Evolutionary conservation across 495 filamentous ascomycete species (phyloP).

Genomic region (Aspergillus heteromorphus): DNA sequence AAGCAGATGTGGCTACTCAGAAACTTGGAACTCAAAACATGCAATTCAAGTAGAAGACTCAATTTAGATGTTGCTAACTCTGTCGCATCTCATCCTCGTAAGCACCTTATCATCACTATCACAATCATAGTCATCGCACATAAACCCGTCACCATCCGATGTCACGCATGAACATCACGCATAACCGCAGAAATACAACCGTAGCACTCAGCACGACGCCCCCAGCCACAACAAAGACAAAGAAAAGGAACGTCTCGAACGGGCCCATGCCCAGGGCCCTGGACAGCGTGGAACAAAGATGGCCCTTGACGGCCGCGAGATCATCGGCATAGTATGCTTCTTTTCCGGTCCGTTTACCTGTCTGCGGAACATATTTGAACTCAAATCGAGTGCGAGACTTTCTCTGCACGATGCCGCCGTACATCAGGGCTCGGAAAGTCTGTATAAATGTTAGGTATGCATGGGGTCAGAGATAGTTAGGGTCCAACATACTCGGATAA

Average conservation of each 20-base stretch:
- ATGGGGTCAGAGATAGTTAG: background rate
- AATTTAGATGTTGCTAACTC: background rate
- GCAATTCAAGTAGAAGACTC: background rate
- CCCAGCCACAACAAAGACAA: background rate
- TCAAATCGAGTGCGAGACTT: constrained; percentile 26
- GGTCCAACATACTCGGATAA: constrained; percentile 22
- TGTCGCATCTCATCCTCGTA: no score
- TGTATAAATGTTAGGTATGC: background rate
- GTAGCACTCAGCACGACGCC: background rate
- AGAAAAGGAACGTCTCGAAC: constrained; percentile 1
- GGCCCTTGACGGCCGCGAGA: background rate
- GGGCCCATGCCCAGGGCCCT: background rate
- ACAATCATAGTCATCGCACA: background rate
- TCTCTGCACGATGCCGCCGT: constrained; percentile 7
- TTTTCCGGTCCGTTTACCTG: constrained; percentile 34
- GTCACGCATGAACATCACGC: background rate
- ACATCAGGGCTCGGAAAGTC: constrained; percentile 8
- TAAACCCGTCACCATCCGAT: no score
- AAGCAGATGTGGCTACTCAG: no score
- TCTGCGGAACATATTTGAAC: constrained; percentile 45
- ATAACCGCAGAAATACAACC: background rate
- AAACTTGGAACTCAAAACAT: no score
- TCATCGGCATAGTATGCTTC: constrained; percentile 11
- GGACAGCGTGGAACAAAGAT: background rate
- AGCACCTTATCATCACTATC: background rate